Evolutionary conservation across 345 rosid species (phyloP).

Genomic region (Physaria fendleri): DNA sequence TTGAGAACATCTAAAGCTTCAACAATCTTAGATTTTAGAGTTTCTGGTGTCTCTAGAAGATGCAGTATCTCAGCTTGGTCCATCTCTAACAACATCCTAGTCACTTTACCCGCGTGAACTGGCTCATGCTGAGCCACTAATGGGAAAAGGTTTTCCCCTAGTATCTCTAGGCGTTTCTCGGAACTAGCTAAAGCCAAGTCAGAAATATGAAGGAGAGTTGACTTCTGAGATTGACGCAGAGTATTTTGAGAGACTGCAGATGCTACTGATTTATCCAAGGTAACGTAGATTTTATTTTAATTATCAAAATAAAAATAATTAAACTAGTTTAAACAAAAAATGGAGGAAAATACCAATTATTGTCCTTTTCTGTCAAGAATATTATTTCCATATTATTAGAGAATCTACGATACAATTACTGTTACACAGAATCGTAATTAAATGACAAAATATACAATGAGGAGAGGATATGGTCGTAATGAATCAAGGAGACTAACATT

Average conservation of each 20-base stretch:
- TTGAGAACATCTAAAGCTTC: constrained; percentile 65
- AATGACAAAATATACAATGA: too few relatives aligned
- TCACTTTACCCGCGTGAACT: constrained; percentile 51
- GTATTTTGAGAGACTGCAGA: constrained; percentile 32
- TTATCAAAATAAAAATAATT: too few relatives aligned
- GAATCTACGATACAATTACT: too few relatives aligned
- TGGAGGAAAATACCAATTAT: too few relatives aligned
- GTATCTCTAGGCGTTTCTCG: constrained; percentile 40
- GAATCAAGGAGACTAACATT: too few relatives aligned
- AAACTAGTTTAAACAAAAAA: too few relatives aligned
- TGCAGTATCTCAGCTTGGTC: constrained; percentile 63
- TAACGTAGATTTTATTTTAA: too few relatives aligned
- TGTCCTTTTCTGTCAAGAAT: too few relatives aligned
- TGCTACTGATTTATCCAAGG: too few relatives aligned
- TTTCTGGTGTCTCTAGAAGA: constrained; percentile 67
- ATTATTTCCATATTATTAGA: too few relatives aligned
- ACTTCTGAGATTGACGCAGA: constrained; percentile 19
- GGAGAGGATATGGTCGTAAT: too few relatives aligned
- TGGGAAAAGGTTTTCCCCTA: constrained; percentile 73
- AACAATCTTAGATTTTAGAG: constrained; percentile 53
- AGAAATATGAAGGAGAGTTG: constrained; percentile 25
- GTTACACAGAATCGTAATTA: too few relatives aligned
- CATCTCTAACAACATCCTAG: constrained; percentile 80
- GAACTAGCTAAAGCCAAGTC: constrained; percentile 49
- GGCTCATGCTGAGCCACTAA: constrained; percentile 55